Evolutionary conservation across 2,329 filamentous ascomycete species (phyloP).

Genomic region (Fusarium oligoseptatum): DNA sequence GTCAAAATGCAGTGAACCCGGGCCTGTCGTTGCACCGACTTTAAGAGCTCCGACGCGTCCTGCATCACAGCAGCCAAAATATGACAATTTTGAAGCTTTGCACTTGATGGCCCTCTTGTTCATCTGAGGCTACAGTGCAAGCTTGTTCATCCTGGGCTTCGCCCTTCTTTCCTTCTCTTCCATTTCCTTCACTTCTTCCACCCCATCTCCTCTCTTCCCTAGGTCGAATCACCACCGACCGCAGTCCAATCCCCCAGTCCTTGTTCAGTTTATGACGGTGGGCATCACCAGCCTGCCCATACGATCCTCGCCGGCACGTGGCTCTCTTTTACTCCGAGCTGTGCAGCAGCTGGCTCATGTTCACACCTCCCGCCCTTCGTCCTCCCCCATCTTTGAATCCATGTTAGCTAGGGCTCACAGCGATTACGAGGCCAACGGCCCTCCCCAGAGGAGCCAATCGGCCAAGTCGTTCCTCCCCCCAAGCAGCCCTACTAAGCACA

Average conservation of each 20-base stretch:
- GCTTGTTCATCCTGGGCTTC: conserved; percentile 1
- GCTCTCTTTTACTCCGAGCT: conserved; percentile 44
- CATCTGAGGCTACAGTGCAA: conserved; percentile 4
- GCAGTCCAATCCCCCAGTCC: neutral
- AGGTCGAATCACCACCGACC: conserved; percentile 4
- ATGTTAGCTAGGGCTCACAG: conserved; percentile 56
- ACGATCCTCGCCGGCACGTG: conserved; percentile 55
- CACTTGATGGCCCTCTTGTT: conserved; percentile 7
- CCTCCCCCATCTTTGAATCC: conserved; percentile 38
- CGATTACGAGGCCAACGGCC: conserved; percentile 55
- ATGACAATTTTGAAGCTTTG: conserved; percentile 25
- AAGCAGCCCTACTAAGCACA: conserved; percentile 62
- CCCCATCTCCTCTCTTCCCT: neutral
- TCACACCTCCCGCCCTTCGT: conserved; percentile 31
- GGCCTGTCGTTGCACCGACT: conserved; percentile 17
- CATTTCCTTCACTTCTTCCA: neutral
- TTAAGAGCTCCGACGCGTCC: conserved; percentile 31
- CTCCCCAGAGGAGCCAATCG: conserved; percentile 52
- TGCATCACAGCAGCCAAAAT: conserved; percentile 22
- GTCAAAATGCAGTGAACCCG: conserved; percentile 26
- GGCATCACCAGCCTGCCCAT: conserved; percentile 48
- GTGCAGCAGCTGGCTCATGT: conserved; percentile 43
- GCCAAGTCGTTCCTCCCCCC: conserved; percentile 70
- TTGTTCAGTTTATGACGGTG: conserved; percentile 52
- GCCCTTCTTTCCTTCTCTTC: neutral